Base-by-base conservation (phyloP, 371 early-diverging fungal genomes). In the Mucor plumbeus region DNA sequence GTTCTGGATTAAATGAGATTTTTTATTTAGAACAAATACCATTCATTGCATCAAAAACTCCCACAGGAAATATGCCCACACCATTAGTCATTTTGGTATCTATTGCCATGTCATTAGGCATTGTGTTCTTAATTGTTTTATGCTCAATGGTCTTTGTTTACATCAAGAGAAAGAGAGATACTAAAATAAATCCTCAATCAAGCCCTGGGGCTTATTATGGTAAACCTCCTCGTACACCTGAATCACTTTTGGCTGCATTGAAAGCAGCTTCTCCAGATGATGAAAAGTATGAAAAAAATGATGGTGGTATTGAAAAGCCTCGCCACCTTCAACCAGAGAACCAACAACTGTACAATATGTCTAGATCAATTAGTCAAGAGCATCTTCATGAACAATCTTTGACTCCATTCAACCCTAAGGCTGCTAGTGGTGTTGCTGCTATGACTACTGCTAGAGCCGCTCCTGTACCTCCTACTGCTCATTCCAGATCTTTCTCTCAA, bases 31-130 rank as follows among this genome's bases (percentile, higher is more conserved):
- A 77, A 59, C 66, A 63, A 55, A 19, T 14, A 21, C n/a, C 59
- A 7, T 17, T 44, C 0, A 47, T 61, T 7, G 31, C 53, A 26
- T 26, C 26, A 26, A 26, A 31, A 21, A 13, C 13, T 53, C 53
- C 14, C 53, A 36, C 39, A 35, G 80, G 68, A 14, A 82, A 74
- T 59, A 72, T 88, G 17, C 78, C 91, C 1, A 66, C 85, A 0
- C 85, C 88, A 0, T 65, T 90, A 59, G 88, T 93, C 5, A 86
- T 93, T 40, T 70, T 92, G 6, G 85, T 91, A 43, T 85, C 93
- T 9, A 72, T 90, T 33, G 92, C 88, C 26, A 82, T 88, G 10
- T 86, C 92, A 1, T 76, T 92, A 15, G 89, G 82, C 14, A 78
- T 92, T 17, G 90, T 91, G 5, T 82, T 88, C 59, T 65, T 88